A percentile compares a stretch with the other conserved stretches of the same genome.
Conservation (phyloP, 2,329 filamentous ascomycete species). For the Capronia epimyces region DNA sequence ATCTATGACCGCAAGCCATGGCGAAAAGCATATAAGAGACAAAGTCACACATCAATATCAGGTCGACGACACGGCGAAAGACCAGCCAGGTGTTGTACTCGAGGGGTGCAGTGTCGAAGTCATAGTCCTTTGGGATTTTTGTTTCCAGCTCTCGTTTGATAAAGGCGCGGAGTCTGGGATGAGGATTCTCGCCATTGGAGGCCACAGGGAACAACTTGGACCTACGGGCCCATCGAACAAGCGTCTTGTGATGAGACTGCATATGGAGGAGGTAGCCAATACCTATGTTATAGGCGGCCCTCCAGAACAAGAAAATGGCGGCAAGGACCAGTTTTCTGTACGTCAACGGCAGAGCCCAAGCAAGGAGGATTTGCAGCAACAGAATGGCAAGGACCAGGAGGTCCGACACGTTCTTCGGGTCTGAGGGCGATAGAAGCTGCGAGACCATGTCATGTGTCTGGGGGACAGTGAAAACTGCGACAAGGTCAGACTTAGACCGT, state of each 20-base stretch:
- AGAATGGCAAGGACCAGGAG: conserved; percentile 72
- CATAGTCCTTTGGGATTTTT: conserved; percentile 90
- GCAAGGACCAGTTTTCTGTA: conserved; percentile 75
- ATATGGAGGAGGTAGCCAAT: conserved; percentile 84
- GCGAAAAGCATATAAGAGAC: conserved; percentile 95
- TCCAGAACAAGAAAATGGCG: conserved; percentile 82
- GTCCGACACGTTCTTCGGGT: conserved; percentile 93
- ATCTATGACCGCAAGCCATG: conserved; percentile 73
- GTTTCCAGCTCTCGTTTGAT: conserved; percentile 87
- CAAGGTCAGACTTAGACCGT: not conserved
- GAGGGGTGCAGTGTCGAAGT: conserved; percentile 83
- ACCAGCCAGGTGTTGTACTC: conserved; percentile 99
- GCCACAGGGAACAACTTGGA: conserved; percentile 82
- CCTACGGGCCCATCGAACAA: conserved; percentile 82
- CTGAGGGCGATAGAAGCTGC: conserved; percentile 85
- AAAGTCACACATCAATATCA: conserved; percentile 99
- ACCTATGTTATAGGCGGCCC: conserved; percentile 84
- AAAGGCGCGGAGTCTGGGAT: conserved; percentile 74
- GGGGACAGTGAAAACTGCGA: conserved; percentile 84
- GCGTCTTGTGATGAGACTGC: conserved; percentile 81
- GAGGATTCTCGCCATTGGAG: conserved; percentile 70
- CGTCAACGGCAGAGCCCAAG: conserved; percentile 65
- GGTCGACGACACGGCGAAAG: conserved; percentile 88
- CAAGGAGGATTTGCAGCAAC: conserved; percentile 64
- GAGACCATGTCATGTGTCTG: conserved; percentile 99